A percentile compares a stretch with the other conserved stretches of the same genome.
These are phyloP conservation scores for Leccinum arenicola DNA, from an alignment of 768 basidiomycete genomes.

Conservation along the genomic window DNA sequence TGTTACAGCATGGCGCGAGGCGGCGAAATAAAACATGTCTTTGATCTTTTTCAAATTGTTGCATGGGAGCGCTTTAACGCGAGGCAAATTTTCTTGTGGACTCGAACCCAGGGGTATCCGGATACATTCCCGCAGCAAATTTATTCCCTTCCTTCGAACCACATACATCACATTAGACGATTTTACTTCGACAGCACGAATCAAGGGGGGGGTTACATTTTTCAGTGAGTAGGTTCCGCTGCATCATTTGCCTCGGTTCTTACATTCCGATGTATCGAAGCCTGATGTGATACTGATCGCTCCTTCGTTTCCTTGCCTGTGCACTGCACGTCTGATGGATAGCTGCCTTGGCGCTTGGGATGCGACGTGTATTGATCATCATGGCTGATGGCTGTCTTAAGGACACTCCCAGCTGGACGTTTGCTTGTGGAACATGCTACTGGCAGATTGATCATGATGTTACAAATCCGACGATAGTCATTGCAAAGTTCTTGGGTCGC, in stretches of 20 bases:
- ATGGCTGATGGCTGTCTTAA: background rate
- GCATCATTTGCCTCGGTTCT: background rate
- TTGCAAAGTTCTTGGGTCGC: no score
- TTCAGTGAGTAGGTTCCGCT: background rate
- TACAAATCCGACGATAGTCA: background rate
- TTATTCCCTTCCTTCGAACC: background rate
- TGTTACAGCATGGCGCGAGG: background rate
- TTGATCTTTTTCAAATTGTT: slow-evolving; percentile 1
- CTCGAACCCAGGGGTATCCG: background rate
- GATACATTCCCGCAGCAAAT: background rate
- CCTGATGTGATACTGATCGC: background rate
- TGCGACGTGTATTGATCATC: background rate
- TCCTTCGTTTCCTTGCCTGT: background rate
- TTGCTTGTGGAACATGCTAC: no score
- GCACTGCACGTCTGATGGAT: background rate
- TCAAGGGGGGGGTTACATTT: background rate
- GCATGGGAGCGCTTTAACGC: background rate
- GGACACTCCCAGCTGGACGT: background rate
- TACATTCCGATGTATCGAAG: background rate
- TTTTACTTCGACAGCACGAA: background rate
- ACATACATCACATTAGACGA: background rate
- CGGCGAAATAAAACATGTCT: slow-evolving; percentile 18
- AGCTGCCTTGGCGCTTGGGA: background rate
- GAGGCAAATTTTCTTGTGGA: background rate
- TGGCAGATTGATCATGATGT: background rate